Base-by-base conservation (phyloP, 108 stramenopile species). In the Stephanodiscus minutulus region DNA sequence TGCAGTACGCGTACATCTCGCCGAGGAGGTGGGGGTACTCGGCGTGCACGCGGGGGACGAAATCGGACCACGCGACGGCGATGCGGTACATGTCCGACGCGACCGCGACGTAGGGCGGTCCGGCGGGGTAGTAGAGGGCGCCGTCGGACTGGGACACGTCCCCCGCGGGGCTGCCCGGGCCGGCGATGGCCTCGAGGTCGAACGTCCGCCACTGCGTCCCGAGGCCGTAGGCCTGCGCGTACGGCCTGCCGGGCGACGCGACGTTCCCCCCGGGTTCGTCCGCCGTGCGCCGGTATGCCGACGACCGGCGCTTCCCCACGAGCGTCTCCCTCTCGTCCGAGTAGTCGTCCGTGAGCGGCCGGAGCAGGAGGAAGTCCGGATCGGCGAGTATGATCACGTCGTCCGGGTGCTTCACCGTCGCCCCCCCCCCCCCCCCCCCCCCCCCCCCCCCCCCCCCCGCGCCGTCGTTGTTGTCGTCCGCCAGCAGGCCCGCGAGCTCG, bases 351-450 rank as follows among this genome's bases (percentile, higher is more conserved):
- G 82, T 83, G 15, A 99, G 69, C 9, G 95, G 95, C 46, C 93
- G 58, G 58, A 98, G 54, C 28, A 99, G 71, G 8, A 96, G 66
- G 89, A 97, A 93, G 72, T 99, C 98, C 11, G 98, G 98, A 82
- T 99, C 98, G 35, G 94, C 59, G n/a, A 98, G 74, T 24, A 96
- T 92, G 8, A 98, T 57, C 8, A 98, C 74, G n/a, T 77, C 84
- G 66, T 96, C 91, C 2, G 72, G 52, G 62, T 69, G 48, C 3
- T 70, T 70, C 74, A 83, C 31, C n/a, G n/a, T n/a, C n/a, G n/a
- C n/a, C n/a, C n/a, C n/a, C n/a, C 64, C 36, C 60, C 39, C 43
- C 62, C 33, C 29, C 1, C 39, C 12, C 54, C 33, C 55, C 17
- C 72, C 31, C 7, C 69, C 65, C 73, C 74, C 35, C 69, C 47